These are phyloP conservation scores for Climacium dendroides DNA, from an alignment of 225 moss, liverwort and hornwort species.

Conservation along the genomic window DNA sequence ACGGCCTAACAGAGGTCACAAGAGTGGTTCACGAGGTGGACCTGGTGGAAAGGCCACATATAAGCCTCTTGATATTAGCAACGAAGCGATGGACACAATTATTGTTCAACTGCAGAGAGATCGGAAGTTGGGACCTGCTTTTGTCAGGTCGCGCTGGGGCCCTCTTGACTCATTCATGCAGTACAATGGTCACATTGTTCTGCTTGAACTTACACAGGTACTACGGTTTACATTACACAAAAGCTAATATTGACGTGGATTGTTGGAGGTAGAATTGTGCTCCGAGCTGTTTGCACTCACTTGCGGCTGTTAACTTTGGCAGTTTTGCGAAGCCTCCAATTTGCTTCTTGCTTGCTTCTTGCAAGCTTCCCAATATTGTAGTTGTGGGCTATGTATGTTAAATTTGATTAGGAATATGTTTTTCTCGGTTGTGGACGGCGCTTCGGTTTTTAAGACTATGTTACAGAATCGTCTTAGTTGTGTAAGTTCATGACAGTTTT, in stretches of 20 bases:
- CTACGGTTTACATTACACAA: neutral
- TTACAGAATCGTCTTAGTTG: neutral
- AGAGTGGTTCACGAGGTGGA: constrained; percentile 73
- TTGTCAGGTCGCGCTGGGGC: constrained; percentile 79
- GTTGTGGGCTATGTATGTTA: neutral
- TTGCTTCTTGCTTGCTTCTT: neutral
- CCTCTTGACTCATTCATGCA: constrained; percentile 88
- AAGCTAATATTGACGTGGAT: neutral
- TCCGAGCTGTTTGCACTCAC: neutral
- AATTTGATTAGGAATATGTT: neutral
- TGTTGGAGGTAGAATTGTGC: neutral
- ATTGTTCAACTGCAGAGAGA: constrained; percentile 93
- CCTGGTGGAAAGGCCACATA: constrained; percentile 72
- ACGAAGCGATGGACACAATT: constrained; percentile 89
- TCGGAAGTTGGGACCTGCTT: constrained; percentile 93
- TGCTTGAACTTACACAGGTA: constrained; percentile 98
- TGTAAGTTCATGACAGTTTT: neutral
- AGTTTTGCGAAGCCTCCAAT: neutral
- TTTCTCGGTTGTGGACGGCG: neutral
- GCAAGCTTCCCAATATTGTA: neutral
- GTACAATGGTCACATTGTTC: constrained; percentile 70
- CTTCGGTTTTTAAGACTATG: neutral
- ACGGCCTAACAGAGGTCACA: constrained; percentile 81
- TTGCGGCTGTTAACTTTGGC: neutral
- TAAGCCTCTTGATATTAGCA: constrained; percentile 92